Evolutionary conservation across 2,329 filamentous ascomycete genomes (phyloP).

Genomic region (Talaromyces marneffei): DNA sequence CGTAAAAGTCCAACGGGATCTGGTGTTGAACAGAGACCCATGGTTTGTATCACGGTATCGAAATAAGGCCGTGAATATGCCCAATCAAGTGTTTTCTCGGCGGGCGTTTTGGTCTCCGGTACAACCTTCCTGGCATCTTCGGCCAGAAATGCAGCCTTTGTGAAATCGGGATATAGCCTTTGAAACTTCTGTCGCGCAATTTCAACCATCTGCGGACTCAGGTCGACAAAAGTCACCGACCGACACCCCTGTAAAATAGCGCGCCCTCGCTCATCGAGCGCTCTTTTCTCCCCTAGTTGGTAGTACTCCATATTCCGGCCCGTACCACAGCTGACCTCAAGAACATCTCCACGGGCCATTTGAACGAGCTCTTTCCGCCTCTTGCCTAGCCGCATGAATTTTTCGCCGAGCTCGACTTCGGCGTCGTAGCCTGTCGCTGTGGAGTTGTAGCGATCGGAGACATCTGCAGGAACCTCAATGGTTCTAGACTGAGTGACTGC

Average conservation of each 20-base stretch:
- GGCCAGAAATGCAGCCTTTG: constrained; percentile 28
- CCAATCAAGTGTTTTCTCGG: neutral
- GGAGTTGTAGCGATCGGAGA: constrained; percentile 43
- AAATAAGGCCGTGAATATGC: constrained; percentile 24
- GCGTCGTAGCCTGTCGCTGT: constrained; percentile 41
- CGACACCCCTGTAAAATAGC: constrained; percentile 31
- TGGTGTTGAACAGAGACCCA: constrained; percentile 46
- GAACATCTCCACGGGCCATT: constrained; percentile 41
- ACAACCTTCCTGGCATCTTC: constrained; percentile 32
- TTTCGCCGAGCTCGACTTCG: constrained; percentile 42
- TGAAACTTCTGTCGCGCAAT: constrained; percentile 42
- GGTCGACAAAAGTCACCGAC: constrained; percentile 44
- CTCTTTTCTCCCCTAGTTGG: constrained; percentile 33
- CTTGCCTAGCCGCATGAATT: constrained; percentile 35
- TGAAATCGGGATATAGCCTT: constrained; percentile 28
- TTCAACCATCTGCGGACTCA: constrained; percentile 44
- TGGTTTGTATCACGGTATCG: constrained; percentile 47
- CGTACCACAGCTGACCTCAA: constrained; percentile 48
- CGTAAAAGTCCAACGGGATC: constrained; percentile 38
- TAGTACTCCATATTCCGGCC: constrained; percentile 46
- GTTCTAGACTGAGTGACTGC: constrained; percentile 29
- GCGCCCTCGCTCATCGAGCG: constrained; percentile 27
- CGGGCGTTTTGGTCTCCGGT: constrained; percentile 4
- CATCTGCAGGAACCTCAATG: constrained; percentile 35
- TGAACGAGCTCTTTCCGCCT: constrained; percentile 39